Conservation (phyloP, 129 eudicot species). For the Helichrysum umbraculigerum region DNA sequence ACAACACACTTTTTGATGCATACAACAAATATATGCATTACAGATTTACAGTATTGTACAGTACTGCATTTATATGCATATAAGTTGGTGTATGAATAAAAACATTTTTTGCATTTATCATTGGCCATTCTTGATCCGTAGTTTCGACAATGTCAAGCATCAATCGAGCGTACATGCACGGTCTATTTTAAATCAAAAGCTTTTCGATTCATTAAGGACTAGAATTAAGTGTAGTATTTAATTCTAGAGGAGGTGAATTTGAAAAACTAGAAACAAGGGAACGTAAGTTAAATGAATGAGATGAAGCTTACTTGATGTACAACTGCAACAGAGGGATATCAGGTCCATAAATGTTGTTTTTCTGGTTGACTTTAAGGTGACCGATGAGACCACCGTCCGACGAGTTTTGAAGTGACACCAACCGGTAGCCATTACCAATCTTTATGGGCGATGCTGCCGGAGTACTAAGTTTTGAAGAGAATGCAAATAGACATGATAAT, state of each 20-base stretch:
- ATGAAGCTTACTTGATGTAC: constrained; percentile 72
- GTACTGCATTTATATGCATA: too few relatives aligned
- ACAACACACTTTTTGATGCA: too few relatives aligned
- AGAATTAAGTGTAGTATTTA: neutral
- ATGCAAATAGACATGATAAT: neutral
- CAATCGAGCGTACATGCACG: too few relatives aligned
- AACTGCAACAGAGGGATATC: constrained; percentile 80
- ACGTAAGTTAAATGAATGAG: neutral
- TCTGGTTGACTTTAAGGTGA: constrained; percentile 66
- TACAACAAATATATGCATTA: too few relatives aligned
- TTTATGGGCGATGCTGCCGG: constrained; percentile 37
- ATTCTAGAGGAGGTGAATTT: too few relatives aligned
- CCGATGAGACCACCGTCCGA: constrained; percentile 83
- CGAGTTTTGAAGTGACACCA: constrained; percentile 66
- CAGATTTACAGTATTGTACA: too few relatives aligned
- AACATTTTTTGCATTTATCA: too few relatives aligned
- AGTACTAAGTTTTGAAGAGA: constrained; percentile 22
- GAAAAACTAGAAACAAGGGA: too few relatives aligned
- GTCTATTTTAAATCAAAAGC: too few relatives aligned
- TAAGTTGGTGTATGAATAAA: too few relatives aligned
- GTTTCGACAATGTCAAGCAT: too few relatives aligned
- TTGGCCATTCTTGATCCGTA: too few relatives aligned
- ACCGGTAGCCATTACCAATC: constrained; percentile 83
- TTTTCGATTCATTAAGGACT: neutral
- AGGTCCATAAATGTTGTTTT: constrained; percentile 75